Evolutionary conservation across 2,329 filamentous ascomycete species (phyloP).

Genomic region (Fusarium albidum): DNA sequence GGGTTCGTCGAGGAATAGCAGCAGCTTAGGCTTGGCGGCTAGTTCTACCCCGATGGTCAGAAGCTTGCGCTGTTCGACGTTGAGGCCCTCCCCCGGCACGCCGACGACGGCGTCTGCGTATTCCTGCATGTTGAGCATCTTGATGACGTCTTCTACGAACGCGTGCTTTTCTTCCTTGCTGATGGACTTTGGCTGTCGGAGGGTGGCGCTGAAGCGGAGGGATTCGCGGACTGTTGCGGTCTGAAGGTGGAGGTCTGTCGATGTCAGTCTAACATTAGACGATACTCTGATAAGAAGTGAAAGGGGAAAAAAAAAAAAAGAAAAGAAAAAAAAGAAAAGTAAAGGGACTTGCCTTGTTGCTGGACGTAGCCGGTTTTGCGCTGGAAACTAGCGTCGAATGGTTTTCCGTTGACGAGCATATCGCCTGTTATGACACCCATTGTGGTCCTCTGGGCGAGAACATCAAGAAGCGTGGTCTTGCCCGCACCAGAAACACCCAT

Average conservation of each 20-base stretch:
- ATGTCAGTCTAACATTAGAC: no score
- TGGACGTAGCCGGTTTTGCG: slow-evolving; percentile 74
- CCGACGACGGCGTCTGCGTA: slow-evolving; percentile 73
- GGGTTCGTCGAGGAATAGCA: slow-evolving; percentile 70
- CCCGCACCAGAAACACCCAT: slow-evolving; percentile 67
- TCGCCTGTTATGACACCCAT: slow-evolving; percentile 72
- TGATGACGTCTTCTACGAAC: slow-evolving; percentile 71
- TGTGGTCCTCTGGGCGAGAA: slow-evolving; percentile 58
- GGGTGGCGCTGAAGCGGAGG: slow-evolving; percentile 63
- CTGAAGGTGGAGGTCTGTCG: slow-evolving; percentile 65
- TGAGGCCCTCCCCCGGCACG: slow-evolving; percentile 66
- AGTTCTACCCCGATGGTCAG: slow-evolving; percentile 69
- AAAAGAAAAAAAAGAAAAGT: no score
- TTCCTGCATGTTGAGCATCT: slow-evolving; percentile 72
- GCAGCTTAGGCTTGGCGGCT: slow-evolving; percentile 63
- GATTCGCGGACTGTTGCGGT: slow-evolving; percentile 65
- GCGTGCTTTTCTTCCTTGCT: slow-evolving; percentile 65
- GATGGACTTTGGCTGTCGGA: slow-evolving; percentile 63
- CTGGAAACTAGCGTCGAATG: slow-evolving; percentile 65
- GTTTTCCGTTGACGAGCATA: slow-evolving; percentile 70
- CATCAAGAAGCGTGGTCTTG: slow-evolving; percentile 54
- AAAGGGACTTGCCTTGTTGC: slow-evolving; percentile 62
- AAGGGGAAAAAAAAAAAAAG: no score
- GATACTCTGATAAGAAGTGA: no score
- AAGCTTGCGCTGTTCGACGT: slow-evolving; percentile 69